phyloP scores from a whole-genome alignment of 805 yeast genomes.

The Schizosaccharomyces cryophilus region DNA sequence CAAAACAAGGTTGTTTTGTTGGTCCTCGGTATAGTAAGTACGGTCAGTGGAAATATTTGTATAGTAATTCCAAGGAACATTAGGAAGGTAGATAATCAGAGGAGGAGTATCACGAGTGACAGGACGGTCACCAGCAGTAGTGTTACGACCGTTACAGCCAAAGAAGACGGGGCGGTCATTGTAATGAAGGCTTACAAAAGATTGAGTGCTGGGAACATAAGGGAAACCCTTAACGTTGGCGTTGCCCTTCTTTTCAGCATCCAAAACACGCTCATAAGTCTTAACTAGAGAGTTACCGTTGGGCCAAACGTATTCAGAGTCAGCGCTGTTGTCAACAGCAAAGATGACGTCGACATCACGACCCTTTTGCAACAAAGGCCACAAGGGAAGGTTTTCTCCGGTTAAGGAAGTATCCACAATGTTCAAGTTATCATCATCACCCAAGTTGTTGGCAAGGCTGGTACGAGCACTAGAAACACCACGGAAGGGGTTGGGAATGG shows the following conservation, averaged over 20 bases:
- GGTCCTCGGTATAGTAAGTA: conserved; percentile 33
- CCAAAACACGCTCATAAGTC: conserved; percentile 21
- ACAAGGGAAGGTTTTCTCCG: conserved; percentile 44
- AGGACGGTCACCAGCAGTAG: conserved; percentile 4
- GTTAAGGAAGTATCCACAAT: conserved; percentile 68
- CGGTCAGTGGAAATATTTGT: conserved; percentile 52
- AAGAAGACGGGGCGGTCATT: conserved; percentile 48
- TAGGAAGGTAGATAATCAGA: conserved; percentile 52
- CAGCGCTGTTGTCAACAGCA: conserved; percentile 45
- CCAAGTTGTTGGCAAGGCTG: background rate
- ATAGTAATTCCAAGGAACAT: conserved; percentile 35
- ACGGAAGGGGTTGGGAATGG: conserved; percentile 50
- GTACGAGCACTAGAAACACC: background rate
- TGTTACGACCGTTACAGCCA: conserved; percentile 45
- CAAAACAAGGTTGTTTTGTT: conserved; percentile 32
- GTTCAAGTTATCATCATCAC: conserved; percentile 12
- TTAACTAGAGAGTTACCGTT: conserved; percentile 36
- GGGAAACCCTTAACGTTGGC: conserved; percentile 31
- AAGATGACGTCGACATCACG: conserved; percentile 39
- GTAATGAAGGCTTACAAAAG: conserved; percentile 25
- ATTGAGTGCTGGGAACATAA: conserved; percentile 29
- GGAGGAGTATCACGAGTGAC: conserved; percentile 19
- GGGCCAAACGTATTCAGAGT: conserved; percentile 36
- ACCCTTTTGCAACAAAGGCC: conserved; percentile 37
- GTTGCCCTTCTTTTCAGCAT: conserved; percentile 15